A percentile compares a stretch with the other conserved stretches of the same genome.
These are phyloP conservation scores for Peterozyma xylosa DNA, from an alignment of 805 yeast genomes.

Conservation along the genomic window DNA sequence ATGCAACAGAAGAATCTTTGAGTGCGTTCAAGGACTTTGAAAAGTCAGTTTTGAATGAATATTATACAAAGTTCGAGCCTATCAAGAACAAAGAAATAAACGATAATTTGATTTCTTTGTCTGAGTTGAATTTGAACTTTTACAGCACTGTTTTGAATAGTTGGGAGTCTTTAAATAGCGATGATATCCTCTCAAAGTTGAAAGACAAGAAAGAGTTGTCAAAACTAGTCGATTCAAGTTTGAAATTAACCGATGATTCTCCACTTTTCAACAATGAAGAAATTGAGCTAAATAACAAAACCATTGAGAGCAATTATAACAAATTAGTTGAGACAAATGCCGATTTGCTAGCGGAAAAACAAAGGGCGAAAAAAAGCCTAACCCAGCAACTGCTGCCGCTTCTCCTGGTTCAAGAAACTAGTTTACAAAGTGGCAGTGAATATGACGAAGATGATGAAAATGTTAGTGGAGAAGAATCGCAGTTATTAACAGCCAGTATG, in stretches of 20 bases:
- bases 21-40: constrained; percentile 39
- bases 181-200: background rate
- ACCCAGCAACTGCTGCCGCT: too few species aligned
- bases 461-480: background rate
- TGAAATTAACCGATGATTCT: constrained; percentile 15
- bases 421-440: too few species aligned
- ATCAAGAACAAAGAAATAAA: constrained; percentile 76
- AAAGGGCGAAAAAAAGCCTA: background rate
- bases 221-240: constrained; percentile 4
- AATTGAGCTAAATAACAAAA: constrained; percentile 18
- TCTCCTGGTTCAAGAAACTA: background rate
- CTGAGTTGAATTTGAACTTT: constrained; percentile 69
- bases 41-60: constrained; percentile 38
- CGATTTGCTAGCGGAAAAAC: constrained; percentile 8
- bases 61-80: constrained; percentile 57
- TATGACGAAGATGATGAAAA: constrained; percentile 1
- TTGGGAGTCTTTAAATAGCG: constrained; percentile 43
- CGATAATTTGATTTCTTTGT: constrained; percentile 59
- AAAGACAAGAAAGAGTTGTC: background rate
- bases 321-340: constrained; percentile 8
- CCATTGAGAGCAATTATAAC: constrained; percentile 13
- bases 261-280: constrained; percentile 18
- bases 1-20: constrained; percentile 35
- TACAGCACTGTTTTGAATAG: constrained; percentile 60
- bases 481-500: constrained; percentile 7